These are phyloP conservation scores for Coemansia sp. DNA, from an alignment of 192 early-diverging fungal species.

Conservation along the genomic window DNA sequence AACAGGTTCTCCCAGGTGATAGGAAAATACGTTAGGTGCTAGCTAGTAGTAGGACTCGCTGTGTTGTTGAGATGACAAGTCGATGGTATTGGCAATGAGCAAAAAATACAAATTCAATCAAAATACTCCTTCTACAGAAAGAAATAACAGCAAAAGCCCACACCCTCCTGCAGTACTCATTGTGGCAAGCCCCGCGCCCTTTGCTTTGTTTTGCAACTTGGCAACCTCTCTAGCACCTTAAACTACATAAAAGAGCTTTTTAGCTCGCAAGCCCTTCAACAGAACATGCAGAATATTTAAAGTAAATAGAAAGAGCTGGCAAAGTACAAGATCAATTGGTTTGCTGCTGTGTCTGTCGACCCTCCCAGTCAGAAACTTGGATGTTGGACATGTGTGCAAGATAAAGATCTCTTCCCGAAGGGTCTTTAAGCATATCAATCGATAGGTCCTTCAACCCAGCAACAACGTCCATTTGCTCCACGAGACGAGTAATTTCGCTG, in stretches of 20 bases:
- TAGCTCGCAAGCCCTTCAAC: no score
- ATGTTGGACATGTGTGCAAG: slow-evolving; percentile 45
- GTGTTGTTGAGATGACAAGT: neutral
- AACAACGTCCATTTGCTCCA: slow-evolving; percentile 31
- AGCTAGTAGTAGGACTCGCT: neutral
- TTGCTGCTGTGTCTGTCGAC: slow-evolving; percentile 24
- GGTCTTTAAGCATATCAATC: slow-evolving; percentile 35
- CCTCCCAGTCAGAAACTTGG: slow-evolving; percentile 29
- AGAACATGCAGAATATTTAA: neutral
- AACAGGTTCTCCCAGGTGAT: neutral
- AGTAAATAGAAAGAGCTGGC: neutral
- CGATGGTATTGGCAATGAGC: neutral
- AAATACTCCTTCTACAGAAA: neutral
- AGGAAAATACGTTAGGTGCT: neutral
- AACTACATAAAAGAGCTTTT: no score
- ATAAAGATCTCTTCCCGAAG: slow-evolving; percentile 44
- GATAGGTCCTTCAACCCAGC: slow-evolving; percentile 10
- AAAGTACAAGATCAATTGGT: slow-evolving; percentile 14
- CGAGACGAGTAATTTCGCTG: slow-evolving; percentile 25
- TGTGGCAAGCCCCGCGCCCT: neutral
- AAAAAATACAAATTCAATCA: neutral
- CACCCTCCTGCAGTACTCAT: neutral
- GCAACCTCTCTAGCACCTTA: no score
- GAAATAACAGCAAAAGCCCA: neutral
- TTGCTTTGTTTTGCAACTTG: no score